Evolutionary conservation across 2,329 filamentous ascomycete genomes (phyloP).

Genomic region (Aspergillus awamori): DNA sequence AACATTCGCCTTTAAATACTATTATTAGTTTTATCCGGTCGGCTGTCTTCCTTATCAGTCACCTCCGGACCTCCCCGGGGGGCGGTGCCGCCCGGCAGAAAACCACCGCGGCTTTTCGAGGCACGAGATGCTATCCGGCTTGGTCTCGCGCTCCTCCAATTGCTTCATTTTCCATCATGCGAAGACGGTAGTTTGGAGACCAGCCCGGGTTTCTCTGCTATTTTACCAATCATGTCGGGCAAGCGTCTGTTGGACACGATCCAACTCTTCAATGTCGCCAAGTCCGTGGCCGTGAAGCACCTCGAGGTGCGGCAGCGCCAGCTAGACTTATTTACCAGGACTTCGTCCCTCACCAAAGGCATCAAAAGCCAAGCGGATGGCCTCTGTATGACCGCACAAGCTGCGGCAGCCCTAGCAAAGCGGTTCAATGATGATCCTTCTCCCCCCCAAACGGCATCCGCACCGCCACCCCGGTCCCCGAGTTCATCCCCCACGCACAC

Average conservation of each 20-base stretch:
- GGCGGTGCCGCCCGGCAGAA: conserved; percentile 21
- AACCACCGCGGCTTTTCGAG: conserved; percentile 4
- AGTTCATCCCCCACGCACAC: conserved; percentile 34
- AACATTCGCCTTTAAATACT: neutral
- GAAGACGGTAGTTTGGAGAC: conserved; percentile 14
- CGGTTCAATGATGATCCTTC: conserved; percentile 59
- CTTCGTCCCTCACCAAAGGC: conserved; percentile 65
- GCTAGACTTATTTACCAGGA: conserved; percentile 64
- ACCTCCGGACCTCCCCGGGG: conserved; percentile 13
- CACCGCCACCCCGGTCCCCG: conserved; percentile 18
- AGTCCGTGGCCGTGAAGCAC: conserved; percentile 67
- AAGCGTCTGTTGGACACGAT: conserved; percentile 72
- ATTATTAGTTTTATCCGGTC: neutral
- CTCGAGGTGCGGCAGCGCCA: conserved; percentile 62
- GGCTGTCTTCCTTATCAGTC: conserved; percentile 1
- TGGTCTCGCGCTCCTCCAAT: neutral
- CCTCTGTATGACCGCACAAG: conserved; percentile 62
- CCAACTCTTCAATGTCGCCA: conserved; percentile 69
- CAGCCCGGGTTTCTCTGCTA: neutral
- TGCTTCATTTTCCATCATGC: conserved; percentile 22
- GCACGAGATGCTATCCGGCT: neutral
- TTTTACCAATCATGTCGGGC: conserved; percentile 50
- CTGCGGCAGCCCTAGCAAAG: conserved; percentile 61
- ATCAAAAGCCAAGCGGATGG: conserved; percentile 64
- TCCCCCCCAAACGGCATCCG: conserved; percentile 26